Evolutionary conservation across 2,329 filamentous ascomycete genomes (phyloP).

Genomic region (Alternaria brassicicola): DNA sequence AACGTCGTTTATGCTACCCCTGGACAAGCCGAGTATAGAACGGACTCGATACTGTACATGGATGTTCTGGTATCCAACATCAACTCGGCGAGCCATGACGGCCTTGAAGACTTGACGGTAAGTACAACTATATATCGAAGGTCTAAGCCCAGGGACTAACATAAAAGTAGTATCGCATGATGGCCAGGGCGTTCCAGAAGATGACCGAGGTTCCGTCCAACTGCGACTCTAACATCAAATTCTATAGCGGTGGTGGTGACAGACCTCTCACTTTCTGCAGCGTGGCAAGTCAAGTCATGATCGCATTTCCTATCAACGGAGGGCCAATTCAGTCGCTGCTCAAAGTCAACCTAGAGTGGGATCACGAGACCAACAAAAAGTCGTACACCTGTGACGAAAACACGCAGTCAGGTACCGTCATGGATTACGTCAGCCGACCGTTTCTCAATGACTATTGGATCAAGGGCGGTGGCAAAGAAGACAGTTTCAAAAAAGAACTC

Average conservation of each 20-base stretch:
- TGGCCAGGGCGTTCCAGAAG: constrained; percentile 3
- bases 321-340: constrained; percentile 2
- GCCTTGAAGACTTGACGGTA: constrained; percentile 4
- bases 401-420: background rate
- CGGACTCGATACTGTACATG: background rate
- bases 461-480: background rate
- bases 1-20: background rate
- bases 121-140: background rate
- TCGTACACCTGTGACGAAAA: background rate
- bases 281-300: background rate
- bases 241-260: background rate
- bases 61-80: background rate
- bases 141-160: background rate
- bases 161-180: background rate
- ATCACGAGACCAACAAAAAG: background rate
- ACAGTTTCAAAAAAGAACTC: background rate
- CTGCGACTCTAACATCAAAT: background rate
- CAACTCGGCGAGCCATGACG: background rate
- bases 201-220: background rate
- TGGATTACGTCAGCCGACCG: background rate
- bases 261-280: background rate
- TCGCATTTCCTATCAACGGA: constrained; percentile 4
- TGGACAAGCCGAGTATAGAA: background rate
- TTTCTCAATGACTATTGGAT: background rate
- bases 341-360: constrained; percentile 1